A percentile compares a stretch with the other conserved stretches of the same genome.
phyloP scores from a whole-genome alignment of 108 stramenopile genomes.

The Cyclotella cryptica region DNA sequence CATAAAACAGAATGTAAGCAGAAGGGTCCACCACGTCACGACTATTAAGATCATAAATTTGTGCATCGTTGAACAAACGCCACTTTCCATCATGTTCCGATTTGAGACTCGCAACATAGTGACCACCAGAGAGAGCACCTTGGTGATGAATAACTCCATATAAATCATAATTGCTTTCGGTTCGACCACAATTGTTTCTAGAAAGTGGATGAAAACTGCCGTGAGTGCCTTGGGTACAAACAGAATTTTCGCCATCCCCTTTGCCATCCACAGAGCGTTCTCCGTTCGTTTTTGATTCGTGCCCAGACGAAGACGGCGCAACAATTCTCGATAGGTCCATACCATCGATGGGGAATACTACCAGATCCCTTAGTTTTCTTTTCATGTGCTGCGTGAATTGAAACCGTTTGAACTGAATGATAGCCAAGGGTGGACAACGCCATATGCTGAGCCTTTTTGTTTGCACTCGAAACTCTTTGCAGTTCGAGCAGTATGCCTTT shows the following conservation, averaged over 20 bases:
- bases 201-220: slow-evolving; percentile 48
- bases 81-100: slow-evolving; percentile 88
- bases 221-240: slow-evolving; percentile 22
- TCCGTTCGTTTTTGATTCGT: neutral
- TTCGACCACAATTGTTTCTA: slow-evolving; percentile 47
- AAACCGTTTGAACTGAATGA: slow-evolving; percentile 97
- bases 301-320: slow-evolving; percentile 55
- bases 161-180: slow-evolving; percentile 84
- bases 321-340: slow-evolving; percentile 87
- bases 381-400: slow-evolving; percentile 90
- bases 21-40: slow-evolving; percentile 89
- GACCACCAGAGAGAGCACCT: slow-evolving; percentile 88
- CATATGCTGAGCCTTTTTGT: slow-evolving; percentile 92
- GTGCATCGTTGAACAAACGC: slow-evolving; percentile 92
- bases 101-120: slow-evolving; percentile 90
- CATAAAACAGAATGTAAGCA: slow-evolving; percentile 92
- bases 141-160: slow-evolving; percentile 94
- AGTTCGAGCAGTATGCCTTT: slow-evolving; percentile 86
- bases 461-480: slow-evolving; percentile 90
- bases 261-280: slow-evolving; percentile 2
- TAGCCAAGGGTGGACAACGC: slow-evolving; percentile 93
- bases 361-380: slow-evolving; percentile 93
- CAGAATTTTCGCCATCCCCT: slow-evolving; percentile 15
- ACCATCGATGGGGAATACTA: slow-evolving; percentile 90
- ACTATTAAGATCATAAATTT: slow-evolving; percentile 81